phyloP scores from a whole-genome alignment of 2,329 filamentous ascomycete genomes.

The Blastomyces parvus region DNA sequence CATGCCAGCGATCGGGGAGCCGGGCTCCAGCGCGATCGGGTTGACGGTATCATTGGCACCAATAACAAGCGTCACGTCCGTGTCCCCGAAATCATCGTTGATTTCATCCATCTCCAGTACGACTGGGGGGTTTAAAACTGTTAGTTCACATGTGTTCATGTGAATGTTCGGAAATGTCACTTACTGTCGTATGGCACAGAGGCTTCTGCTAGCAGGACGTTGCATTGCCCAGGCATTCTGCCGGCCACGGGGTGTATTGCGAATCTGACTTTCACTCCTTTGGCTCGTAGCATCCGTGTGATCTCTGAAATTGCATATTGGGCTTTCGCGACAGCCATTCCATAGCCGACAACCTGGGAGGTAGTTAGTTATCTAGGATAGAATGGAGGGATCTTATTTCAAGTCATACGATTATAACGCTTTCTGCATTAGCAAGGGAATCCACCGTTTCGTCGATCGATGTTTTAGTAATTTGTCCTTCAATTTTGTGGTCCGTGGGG shows the following conservation, averaged over 20 bases:
- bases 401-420: slow-evolving; percentile 62
- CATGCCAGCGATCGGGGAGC: slow-evolving; percentile 82
- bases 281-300: slow-evolving; percentile 60
- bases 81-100: slow-evolving; percentile 81
- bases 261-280: slow-evolving; percentile 73
- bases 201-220: slow-evolving; percentile 80
- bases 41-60: slow-evolving; percentile 91
- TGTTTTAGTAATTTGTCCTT: slow-evolving; percentile 69
- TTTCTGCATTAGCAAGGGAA: slow-evolving; percentile 63
- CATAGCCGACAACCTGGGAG: slow-evolving; percentile 63
- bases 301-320: slow-evolving; percentile 87
- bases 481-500: slow-evolving; percentile 63
- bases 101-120: slow-evolving; percentile 95
- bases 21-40: slow-evolving; percentile 74
- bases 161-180: slow-evolving; percentile 14
- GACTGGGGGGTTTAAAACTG: slow-evolving; percentile 32
- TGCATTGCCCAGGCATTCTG: slow-evolving; percentile 88
- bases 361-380: slow-evolving; percentile 4
- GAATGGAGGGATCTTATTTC: slow-evolving; percentile 48
- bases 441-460: slow-evolving; percentile 74
- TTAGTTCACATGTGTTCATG: slow-evolving; percentile 13
- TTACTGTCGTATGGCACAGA: slow-evolving; percentile 73
- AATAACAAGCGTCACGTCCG: slow-evolving; percentile 78
- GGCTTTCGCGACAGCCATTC: slow-evolving; percentile 89
- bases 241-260: slow-evolving; percentile 86